Evolutionary conservation across 352 stramenopile species (phyloP).

Genomic region (Blastocystis sp.): DNA sequence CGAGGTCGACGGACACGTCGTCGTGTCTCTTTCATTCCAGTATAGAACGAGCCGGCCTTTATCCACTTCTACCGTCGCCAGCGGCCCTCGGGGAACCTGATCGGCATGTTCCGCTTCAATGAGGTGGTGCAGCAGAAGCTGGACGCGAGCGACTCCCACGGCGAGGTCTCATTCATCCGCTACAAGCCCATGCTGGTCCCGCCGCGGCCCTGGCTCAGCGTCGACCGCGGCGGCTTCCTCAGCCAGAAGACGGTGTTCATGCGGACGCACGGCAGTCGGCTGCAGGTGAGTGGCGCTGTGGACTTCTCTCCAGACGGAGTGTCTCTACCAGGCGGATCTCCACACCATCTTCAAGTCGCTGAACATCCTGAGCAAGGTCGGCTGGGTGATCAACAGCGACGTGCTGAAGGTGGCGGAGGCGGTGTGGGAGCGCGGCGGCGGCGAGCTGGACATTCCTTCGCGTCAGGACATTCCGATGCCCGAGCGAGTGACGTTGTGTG

Average conservation of each 20-base stretch:
- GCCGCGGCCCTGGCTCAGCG: conserved; percentile 75
- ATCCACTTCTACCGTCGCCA: conserved; percentile 59
- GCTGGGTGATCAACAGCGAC: conserved; percentile 85
- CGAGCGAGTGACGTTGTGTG: conserved; percentile 55
- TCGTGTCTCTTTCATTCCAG: conserved; percentile 56
- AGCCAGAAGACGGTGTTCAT: conserved; percentile 81
- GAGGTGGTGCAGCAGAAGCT: conserved; percentile 61
- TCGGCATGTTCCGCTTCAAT: conserved; percentile 54
- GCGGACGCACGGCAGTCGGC: conserved; percentile 68
- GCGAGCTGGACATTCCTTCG: conserved; percentile 82
- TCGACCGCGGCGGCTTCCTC: conserved; percentile 81
- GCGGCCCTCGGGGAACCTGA: conserved; percentile 7
- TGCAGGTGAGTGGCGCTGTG: conserved; percentile 60
- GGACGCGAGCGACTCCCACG: conserved; percentile 64
- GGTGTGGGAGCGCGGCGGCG: conserved; percentile 77
- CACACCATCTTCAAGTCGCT: conserved; percentile 18
- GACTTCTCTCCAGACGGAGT: not conserved
- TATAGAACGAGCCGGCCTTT: conserved; percentile 63
- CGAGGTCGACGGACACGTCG: conserved; percentile 57
- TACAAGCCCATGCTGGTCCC: conserved; percentile 90
- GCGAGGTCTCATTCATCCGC: conserved; percentile 70
- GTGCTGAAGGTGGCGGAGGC: conserved; percentile 78
- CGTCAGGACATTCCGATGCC: conserved; percentile 66
- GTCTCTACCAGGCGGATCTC: conserved; percentile 49
- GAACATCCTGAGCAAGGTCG: conserved; percentile 66